Base-by-base conservation (phyloP, 805 yeast genomes). In the Pichia nanzhaoensis region DNA sequence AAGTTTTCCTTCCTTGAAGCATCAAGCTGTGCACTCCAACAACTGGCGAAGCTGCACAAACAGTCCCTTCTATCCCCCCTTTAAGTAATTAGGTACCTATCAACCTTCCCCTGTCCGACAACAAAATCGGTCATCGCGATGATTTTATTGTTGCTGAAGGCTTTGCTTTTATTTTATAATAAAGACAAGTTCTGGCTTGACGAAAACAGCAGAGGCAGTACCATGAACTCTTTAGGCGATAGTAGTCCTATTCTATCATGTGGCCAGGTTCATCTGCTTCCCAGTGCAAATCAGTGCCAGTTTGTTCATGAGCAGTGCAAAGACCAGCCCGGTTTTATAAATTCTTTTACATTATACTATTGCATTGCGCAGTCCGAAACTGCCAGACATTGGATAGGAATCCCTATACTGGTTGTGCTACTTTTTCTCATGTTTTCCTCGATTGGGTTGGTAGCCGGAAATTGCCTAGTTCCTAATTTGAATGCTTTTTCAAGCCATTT, bases 401-500 rank as follows among this genome's bases (percentile, higher is more conserved):
- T 63, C 2, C 65, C 67, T 1, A 3, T 53, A 2, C 34, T 57
- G 1, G 17, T 45, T 0, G 5, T 51, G 1, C 39, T 60, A 9
- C 43, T 63, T 31, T 31, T 71, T 1, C 55, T 73, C 2, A 60
- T 83, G 34, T 86, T 90, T 52, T 64, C 77, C 13, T 68, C 80
- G 0, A 70, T 93, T 43, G 96, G 96, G 0, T 57, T 84, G 5
- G 80, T 93, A 1, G 95, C 97, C 0, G 80, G 91, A 12, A 90
- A 87, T 54, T 87, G 74, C 56, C 64, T 91, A 38, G 84, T 95
- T 42, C 95, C 96, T 2, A 89, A 88, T 52, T 63, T 91, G 30
- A 77, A 83, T 43, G 70, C 83, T 4, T 71, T 91, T 8, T 80
- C 96, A 2, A 69, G 69, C 21, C 67, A 73, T 28, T 63, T 89